A percentile compares a stretch with the other conserved stretches of the same genome.
These are phyloP conservation scores for Globisporangium spiculum DNA, from an alignment of 352 stramenopile species.

Conservation along the genomic window DNA sequence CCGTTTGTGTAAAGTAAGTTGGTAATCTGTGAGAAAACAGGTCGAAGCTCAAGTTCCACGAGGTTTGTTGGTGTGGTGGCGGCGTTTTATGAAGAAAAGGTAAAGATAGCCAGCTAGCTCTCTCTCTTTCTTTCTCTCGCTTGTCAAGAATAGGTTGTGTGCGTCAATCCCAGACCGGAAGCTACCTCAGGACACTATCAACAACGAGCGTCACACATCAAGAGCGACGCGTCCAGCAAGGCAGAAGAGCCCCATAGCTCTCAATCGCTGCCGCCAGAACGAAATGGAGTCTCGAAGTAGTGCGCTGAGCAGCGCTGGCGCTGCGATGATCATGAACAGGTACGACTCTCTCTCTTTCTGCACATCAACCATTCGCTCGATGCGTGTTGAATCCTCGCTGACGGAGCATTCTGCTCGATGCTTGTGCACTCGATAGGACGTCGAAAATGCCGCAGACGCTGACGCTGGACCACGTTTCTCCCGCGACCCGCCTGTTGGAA, in stretches of 20 bases:
- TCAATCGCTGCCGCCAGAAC: neutral
- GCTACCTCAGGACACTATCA: neutral
- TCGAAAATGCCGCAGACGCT: conserved; percentile 86
- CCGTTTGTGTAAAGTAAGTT: neutral
- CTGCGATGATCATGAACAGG: conserved; percentile 71
- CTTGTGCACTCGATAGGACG: conserved; percentile 8
- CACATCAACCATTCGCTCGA: no score
- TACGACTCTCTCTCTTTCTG: conserved; percentile 14
- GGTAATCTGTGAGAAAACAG: neutral
- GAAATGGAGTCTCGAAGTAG: conserved; percentile 48
- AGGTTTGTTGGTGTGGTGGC: neutral
- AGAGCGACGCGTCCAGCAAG: neutral
- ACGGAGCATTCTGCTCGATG: neutral
- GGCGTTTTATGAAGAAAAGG: neutral
- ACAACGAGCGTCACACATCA: neutral
- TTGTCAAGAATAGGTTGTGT: conserved; percentile 4
- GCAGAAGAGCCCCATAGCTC: neutral
- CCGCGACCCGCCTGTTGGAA: conserved; percentile 90
- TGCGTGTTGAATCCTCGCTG: neutral
- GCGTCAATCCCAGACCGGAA: neutral
- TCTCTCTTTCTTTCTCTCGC: neutral
- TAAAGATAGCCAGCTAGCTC: neutral
- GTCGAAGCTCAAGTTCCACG: neutral
- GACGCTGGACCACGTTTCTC: conserved; percentile 91
- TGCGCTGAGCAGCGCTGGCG: conserved; percentile 54